A percentile compares a stretch with the other conserved stretches of the same genome.
phyloP scores from a whole-genome alignment of 179 eudicot species.

The Beta macrorhiza region DNA sequence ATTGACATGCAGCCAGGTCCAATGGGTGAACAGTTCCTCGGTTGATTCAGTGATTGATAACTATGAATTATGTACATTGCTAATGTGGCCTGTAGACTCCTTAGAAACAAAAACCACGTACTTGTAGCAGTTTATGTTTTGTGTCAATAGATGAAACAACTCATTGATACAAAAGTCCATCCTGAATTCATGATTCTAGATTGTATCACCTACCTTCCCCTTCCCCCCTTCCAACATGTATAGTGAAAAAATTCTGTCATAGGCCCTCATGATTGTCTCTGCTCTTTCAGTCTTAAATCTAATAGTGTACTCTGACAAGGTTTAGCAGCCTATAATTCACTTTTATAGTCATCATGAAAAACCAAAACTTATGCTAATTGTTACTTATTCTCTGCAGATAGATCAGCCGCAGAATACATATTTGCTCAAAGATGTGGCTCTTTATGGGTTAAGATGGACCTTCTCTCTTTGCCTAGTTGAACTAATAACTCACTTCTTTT shows the following conservation, averaged over 20 bases:
- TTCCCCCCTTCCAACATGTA: not conserved
- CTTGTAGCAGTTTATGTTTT: not conserved
- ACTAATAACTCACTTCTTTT: constrained; percentile 74
- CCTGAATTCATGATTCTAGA: not conserved
- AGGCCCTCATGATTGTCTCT: not conserved
- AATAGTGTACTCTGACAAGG: not conserved
- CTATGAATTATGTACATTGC: not conserved
- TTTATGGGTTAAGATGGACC: constrained; percentile 90
- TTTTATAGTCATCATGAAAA: not conserved
- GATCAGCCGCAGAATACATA: constrained; percentile 70
- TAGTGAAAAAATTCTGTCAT: not conserved
- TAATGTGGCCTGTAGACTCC: not conserved
- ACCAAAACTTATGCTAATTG: not conserved
- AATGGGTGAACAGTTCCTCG: not conserved
- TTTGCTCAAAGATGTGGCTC: constrained; percentile 54
- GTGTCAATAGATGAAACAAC: not conserved
- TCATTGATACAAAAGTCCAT: not conserved
- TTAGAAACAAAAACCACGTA: not conserved
- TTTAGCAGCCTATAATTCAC: not conserved
- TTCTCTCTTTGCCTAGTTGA: constrained; percentile 65
- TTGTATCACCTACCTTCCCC: not conserved
- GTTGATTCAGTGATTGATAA: not conserved
- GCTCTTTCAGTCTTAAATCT: not conserved
- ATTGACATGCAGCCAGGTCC: not conserved
- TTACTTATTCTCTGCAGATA: constrained; percentile 51